Evolutionary conservation across 2,329 filamentous ascomycete genomes (phyloP).

Genomic region (Cryphonectria carpinicola): DNA sequence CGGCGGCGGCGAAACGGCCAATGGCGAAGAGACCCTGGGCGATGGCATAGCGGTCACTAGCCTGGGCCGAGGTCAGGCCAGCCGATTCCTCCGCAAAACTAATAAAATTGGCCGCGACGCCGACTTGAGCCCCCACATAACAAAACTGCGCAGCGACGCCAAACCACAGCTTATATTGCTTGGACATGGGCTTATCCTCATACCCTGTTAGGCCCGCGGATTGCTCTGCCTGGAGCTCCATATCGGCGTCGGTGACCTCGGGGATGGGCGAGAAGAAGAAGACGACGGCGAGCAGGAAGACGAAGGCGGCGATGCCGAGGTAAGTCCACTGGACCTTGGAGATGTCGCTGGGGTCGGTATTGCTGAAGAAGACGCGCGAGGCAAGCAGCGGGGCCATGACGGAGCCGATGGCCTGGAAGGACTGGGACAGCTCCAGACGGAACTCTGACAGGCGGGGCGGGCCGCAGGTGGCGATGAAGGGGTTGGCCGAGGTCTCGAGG

Average conservation of each 20-base stretch:
- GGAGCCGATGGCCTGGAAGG: slow-evolving; percentile 73
- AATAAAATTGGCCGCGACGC: slow-evolving; percentile 69
- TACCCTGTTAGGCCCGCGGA: slow-evolving; percentile 49
- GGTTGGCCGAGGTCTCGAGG: slow-evolving; percentile 76
- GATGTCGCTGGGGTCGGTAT: slow-evolving; percentile 58
- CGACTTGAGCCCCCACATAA: slow-evolving; percentile 72
- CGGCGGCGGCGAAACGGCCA: slow-evolving; percentile 69
- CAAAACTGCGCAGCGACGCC: slow-evolving; percentile 76
- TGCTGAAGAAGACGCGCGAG: slow-evolving; percentile 71
- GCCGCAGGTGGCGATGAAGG: slow-evolving; percentile 60
- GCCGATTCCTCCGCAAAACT: slow-evolving; percentile 67
- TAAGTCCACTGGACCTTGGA: slow-evolving; percentile 76
- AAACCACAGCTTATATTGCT: slow-evolving; percentile 75
- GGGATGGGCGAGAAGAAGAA: slow-evolving; percentile 70
- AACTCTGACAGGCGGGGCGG: slow-evolving; percentile 72
- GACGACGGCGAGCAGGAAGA: slow-evolving; percentile 64
- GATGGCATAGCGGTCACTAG: slow-evolving; percentile 70
- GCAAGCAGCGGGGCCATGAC: slow-evolving; percentile 73
- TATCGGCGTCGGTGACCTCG: slow-evolving; percentile 71
- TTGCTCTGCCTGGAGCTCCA: slow-evolving; percentile 60
- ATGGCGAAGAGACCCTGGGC: slow-evolving; percentile 73
- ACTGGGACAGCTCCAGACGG: slow-evolving; percentile 74
- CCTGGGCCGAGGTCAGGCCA: slow-evolving; percentile 52
- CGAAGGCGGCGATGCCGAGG: slow-evolving; percentile 70
- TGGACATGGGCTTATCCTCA: slow-evolving; percentile 64